Base-by-base conservation (phyloP, 768 basidiomycete genomes). In the Phylloporus sp. region DNA sequence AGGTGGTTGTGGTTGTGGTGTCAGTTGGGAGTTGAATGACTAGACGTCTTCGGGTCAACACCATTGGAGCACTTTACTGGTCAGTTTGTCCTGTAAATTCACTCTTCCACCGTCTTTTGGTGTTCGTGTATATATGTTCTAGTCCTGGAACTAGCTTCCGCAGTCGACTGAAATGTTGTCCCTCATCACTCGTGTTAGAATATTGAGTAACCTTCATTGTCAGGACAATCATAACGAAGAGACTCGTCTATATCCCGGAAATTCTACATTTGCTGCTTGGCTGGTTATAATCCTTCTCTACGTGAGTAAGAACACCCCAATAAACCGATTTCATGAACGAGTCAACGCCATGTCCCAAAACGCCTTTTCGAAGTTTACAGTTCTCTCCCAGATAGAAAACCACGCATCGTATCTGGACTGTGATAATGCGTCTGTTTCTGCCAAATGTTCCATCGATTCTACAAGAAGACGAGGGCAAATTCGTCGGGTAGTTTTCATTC, bases 1-100 rank as follows among this genome's bases (percentile, higher is more conserved):
- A 59, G 89, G 91, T 1, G 90, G 90, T 0, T 98, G 95, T 59
- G 94, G 95, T 8, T 97, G 95, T 63, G 95, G 95, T 16, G 85
- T 97, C 26, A 93, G 91, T 64, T 95, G 92, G 92, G 91, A 95
- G 64, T 74, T 91, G 50, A 90, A 91, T 64, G 56, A 50, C 23
- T 60, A 49, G 50, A 40, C 18, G 40, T 34, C 13, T 34, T 15
- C 6, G 15, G 32, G 13, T 4, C 23, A 13, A 8, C 24, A 23
- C 5, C 3, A 28, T 24, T 10, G 18, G 9, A 18, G 23, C 15
- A 6, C 12, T 41, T 27, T 27, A 24, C 24, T n/a, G 5, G 26
- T 15, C 1, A 42, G 3, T 42, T 23, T 16, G 16, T 42, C 26
- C 28, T 9, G 41, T 28, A 26, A 42, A 26, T 42, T 27, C 41